phyloP scores from a whole-genome alignment of 2,329 filamentous ascomycete genomes.

The Westerdykella aurantiaca region DNA sequence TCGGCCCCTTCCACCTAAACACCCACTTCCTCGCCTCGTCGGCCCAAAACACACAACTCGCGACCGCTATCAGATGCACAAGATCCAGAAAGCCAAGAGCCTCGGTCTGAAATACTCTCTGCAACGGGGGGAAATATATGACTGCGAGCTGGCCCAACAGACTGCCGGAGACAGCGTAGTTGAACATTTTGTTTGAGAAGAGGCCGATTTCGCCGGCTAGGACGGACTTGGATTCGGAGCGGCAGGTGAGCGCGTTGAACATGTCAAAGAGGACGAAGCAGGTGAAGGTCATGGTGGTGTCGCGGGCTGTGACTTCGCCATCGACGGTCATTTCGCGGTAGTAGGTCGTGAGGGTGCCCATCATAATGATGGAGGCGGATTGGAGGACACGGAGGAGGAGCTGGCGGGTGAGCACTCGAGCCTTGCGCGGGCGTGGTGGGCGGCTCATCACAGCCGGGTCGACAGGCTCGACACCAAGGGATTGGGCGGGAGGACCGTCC shows the following conservation, averaged over 20 bases:
- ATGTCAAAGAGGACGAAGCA: conserved; percentile 99
- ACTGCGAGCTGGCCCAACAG: conserved; percentile 82
- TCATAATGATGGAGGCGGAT: conserved; percentile 83
- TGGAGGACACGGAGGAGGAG: conserved; percentile 81
- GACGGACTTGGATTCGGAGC: conserved; percentile 84
- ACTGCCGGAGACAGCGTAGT: conserved; percentile 85
- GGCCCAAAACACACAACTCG: conserved; percentile 90
- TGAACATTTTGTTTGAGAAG: conserved; percentile 88
- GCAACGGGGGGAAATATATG: conserved; percentile 89
- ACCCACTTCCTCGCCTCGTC: conserved; percentile 79
- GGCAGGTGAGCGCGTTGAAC: conserved; percentile 95
- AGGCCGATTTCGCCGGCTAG: conserved; percentile 77
- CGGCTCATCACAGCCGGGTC: conserved; percentile 91
- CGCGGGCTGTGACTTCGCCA: conserved; percentile 77
- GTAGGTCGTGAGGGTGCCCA: conserved; percentile 87
- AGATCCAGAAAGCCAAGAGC: conserved; percentile 70
- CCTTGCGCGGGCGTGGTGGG: conserved; percentile 78
- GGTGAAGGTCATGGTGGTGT: conserved; percentile 99
- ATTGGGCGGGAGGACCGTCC: conserved; percentile 97
- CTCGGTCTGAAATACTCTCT: conserved; percentile 94
- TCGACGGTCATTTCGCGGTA: conserved; percentile 83
- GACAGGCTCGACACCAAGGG: conserved; percentile 89
- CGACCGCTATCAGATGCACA: conserved; percentile 63
- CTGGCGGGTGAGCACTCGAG: conserved; percentile 80
- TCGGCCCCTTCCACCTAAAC: conserved; percentile 39